phyloP scores from a whole-genome alignment of 805 yeast genomes.

The Metschnikowia henanensis region DNA sequence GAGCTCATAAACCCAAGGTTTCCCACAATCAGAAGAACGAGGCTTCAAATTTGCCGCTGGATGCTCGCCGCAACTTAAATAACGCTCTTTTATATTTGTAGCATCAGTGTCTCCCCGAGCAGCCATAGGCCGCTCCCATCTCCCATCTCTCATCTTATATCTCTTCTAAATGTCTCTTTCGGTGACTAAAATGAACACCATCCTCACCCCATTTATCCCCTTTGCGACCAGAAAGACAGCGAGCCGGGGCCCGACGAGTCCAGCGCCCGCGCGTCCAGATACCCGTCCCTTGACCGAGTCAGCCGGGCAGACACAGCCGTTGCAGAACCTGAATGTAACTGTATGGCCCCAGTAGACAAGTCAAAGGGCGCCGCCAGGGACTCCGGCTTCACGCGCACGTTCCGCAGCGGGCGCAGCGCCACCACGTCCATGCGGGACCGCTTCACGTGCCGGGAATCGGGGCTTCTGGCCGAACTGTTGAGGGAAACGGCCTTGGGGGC shows the following conservation, averaged over 20 bases:
- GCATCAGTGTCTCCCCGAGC: too few species aligned
- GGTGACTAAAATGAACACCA: too few species aligned
- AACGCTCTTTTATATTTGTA: too few species aligned
- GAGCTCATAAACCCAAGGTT: too few species aligned
- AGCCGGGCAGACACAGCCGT: background rate
- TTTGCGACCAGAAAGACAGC: background rate
- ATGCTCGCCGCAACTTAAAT: too few species aligned
- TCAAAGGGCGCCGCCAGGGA: background rate
- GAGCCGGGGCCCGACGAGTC: background rate
- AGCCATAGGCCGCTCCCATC: too few species aligned
- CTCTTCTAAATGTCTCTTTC: too few species aligned
- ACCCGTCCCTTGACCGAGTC: background rate
- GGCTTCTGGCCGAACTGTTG: background rate
- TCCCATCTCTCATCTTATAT: too few species aligned
- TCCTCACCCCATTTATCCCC: too few species aligned
- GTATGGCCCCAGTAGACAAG: background rate
- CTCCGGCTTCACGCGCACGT: conserved; percentile 4
- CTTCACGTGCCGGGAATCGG: background rate
- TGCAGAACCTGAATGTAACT: background rate
- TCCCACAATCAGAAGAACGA: too few species aligned
- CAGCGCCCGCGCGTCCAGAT: background rate
- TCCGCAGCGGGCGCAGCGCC: background rate
- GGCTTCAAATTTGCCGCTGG: too few species aligned
- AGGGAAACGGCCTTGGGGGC: background rate
- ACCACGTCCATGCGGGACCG: background rate